Conservation (phyloP, 1,284 basidiomycete genomes). For the Thelephora terrestris region DNA sequence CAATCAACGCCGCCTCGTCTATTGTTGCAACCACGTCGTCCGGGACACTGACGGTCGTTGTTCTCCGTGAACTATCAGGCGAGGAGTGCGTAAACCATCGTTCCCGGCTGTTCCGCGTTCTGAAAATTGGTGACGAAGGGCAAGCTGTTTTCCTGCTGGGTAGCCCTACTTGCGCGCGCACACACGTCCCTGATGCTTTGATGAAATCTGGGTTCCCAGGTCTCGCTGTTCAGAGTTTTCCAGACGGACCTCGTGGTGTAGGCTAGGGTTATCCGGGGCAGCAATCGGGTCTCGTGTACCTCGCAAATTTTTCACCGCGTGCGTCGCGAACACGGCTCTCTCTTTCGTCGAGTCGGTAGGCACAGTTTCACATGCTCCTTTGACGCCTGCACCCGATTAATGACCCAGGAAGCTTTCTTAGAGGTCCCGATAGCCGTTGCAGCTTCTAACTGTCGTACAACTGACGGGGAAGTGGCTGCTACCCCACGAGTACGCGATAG, state of each 20-base stretch:
- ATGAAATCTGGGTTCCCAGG: constrained; percentile 50
- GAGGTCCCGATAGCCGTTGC: constrained; percentile 49
- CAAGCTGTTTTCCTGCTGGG: constrained; percentile 17
- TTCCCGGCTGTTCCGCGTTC: constrained; percentile 4
- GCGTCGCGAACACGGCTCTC: constrained; percentile 40
- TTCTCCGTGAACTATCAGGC: constrained; percentile 17
- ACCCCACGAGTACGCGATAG: constrained; percentile 27
- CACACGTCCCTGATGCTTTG: constrained; percentile 32
- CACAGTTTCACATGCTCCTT: constrained; percentile 1
- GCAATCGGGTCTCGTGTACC: neutral
- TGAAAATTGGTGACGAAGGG: neutral
- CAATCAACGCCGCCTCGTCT: constrained; percentile 33
- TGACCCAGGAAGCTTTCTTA: constrained; percentile 23
- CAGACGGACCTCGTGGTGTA: constrained; percentile 46
- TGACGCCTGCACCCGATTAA: too few relatives aligned
- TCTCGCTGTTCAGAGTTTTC: constrained; percentile 46
- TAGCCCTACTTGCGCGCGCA: constrained; percentile 33
- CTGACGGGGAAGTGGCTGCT: constrained; percentile 44
- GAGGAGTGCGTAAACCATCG: neutral
- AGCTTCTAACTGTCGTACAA: constrained; percentile 45
- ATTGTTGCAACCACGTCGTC: constrained; percentile 29
- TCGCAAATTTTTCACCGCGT: constrained; percentile 42
- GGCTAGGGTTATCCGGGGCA: constrained; percentile 5
- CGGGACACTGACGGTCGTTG: constrained; percentile 36
- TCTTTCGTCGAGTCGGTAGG: constrained; percentile 39